Conservation (phyloP, 371 early-diverging fungal species). For the Lichtheimia ornata region DNA sequence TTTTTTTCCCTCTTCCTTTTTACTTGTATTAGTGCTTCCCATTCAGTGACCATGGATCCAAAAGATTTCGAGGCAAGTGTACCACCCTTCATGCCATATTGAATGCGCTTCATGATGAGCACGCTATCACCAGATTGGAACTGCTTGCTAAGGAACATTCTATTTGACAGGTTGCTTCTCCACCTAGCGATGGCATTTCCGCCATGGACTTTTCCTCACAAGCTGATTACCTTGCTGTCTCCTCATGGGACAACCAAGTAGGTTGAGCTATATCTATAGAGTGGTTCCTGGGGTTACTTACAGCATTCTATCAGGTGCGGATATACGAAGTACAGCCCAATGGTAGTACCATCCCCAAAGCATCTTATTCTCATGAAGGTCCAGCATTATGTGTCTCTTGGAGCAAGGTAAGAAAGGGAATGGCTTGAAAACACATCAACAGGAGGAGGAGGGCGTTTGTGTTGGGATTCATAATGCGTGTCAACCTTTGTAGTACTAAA, state of each 20-base stretch:
- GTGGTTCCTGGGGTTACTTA: background rate
- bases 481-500: background rate
- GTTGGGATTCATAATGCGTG: too few relatives aligned
- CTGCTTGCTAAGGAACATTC: background rate
- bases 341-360: slow-evolving; percentile 74
- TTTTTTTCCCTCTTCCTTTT: background rate
- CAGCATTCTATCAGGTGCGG: slow-evolving; percentile 65
- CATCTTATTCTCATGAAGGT: slow-evolving; percentile 79
- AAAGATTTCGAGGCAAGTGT: slow-evolving; percentile 25
- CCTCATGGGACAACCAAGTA: slow-evolving; percentile 95
- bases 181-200: slow-evolving; percentile 86
- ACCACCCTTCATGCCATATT: background rate
- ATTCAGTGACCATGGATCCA: slow-evolving; percentile 20
- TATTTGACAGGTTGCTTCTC: slow-evolving; percentile 56
- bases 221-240: slow-evolving; percentile 83
- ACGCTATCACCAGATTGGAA: background rate
- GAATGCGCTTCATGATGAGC: background rate
- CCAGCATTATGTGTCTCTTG: slow-evolving; percentile 85
- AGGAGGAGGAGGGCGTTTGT: too few relatives aligned
- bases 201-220: slow-evolving; percentile 77
- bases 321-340: slow-evolving; percentile 86
- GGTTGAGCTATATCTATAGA: background rate
- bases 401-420: slow-evolving; percentile 71
- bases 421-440: too few relatives aligned
- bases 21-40: too few relatives aligned